phyloP scores from a whole-genome alignment of 306 rosid genomes.

The Cucurbita argyrosperma region DNA sequence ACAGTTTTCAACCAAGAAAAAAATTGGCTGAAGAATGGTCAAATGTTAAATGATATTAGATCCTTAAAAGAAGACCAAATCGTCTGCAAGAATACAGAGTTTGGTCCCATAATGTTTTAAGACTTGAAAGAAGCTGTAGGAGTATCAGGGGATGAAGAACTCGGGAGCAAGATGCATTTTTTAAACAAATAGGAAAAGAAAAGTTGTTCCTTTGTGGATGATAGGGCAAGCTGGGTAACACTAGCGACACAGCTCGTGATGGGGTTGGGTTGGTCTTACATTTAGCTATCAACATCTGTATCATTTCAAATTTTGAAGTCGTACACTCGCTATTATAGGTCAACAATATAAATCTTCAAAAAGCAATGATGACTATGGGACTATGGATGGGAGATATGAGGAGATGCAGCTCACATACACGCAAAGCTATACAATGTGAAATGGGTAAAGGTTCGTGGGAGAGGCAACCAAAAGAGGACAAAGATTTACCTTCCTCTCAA shows the following conservation, averaged over 20 bases:
- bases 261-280: background rate
- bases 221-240: background rate
- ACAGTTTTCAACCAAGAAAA: background rate
- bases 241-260: background rate
- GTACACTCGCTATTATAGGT: background rate
- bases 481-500: conserved; percentile 46
- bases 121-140: background rate
- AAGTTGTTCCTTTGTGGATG: background rate
- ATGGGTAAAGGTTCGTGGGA: background rate
- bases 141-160: background rate
- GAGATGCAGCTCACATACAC: background rate
- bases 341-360: background rate
- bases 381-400: background rate
- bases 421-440: background rate
- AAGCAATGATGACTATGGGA: background rate
- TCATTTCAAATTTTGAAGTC: background rate
- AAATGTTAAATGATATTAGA: background rate
- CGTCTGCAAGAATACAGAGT: background rate
- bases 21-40: background rate
- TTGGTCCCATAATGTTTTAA: background rate
- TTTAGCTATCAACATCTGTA: conserved; percentile 2
- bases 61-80: background rate
- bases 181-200: background rate
- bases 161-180: background rate
- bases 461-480: background rate